Conservation (phyloP, 805 yeast species). For the Saturnispora galanensis region DNA sequence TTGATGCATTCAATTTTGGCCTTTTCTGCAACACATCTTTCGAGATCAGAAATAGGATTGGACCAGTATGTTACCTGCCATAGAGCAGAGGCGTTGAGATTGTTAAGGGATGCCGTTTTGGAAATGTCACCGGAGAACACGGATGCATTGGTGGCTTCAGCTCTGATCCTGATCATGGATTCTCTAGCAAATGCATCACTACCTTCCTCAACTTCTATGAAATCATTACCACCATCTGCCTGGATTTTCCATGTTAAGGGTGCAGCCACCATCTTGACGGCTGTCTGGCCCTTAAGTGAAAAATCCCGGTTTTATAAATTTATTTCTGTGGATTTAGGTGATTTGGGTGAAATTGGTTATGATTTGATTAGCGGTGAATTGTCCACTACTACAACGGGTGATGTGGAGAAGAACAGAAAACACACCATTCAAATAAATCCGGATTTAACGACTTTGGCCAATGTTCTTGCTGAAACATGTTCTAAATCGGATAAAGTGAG, state of each 20-base stretch:
- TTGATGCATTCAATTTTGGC: conserved; percentile 88
- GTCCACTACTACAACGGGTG: conserved; percentile 17
- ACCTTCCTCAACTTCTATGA: conserved; percentile 40
- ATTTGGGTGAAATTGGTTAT: conserved; percentile 62
- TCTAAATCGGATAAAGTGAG: conserved; percentile 18
- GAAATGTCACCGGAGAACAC: conserved; percentile 77
- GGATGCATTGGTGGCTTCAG: conserved; percentile 89
- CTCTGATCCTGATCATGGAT: conserved; percentile 82
- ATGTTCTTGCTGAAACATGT: conserved; percentile 8
- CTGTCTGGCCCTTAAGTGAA: conserved; percentile 87
- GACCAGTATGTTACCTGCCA: conserved; percentile 80
- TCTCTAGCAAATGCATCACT: conserved; percentile 82
- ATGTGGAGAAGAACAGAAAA: conserved; percentile 13
- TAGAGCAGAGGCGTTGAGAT: conserved; percentile 74
- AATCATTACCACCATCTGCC: conserved; percentile 80
- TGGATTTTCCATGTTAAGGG: conserved; percentile 98
- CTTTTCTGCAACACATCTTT: conserved; percentile 84
- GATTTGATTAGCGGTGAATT: conserved; percentile 28
- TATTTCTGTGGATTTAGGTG: conserved; percentile 83
- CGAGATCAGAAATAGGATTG: conserved; percentile 63
- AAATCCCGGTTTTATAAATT: conserved; percentile 56
- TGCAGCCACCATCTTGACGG: conserved; percentile 89
- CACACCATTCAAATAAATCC: conserved; percentile 14
- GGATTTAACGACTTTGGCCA: conserved; percentile 20
- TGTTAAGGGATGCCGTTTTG: conserved; percentile 77